Conservation (phyloP, 306 rosid species). For the Spatholobus suberectus region DNA sequence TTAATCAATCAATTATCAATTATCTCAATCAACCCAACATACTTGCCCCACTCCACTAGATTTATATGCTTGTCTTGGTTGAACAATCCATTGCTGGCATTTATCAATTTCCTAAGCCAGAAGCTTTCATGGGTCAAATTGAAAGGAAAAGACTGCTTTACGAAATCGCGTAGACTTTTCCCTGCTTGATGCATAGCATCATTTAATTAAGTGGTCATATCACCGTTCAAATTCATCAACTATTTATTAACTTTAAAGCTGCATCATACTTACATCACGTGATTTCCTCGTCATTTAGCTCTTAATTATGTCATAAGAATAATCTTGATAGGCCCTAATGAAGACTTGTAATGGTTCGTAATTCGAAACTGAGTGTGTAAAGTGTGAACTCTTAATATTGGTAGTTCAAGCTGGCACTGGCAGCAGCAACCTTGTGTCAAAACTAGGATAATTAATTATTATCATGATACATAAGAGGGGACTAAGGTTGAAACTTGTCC, state of each 20-base stretch:
- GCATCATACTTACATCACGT: conserved; percentile 29
- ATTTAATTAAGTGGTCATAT: conserved; percentile 31
- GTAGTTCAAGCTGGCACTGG: conserved; percentile 27
- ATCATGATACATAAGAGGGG: conserved; percentile 15
- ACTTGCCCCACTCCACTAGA: conserved; percentile 43
- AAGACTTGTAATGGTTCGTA: background rate
- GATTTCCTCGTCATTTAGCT: conserved; percentile 33
- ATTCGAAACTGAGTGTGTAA: background rate
- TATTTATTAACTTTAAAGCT: conserved; percentile 33
- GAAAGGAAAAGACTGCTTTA: conserved; percentile 42
- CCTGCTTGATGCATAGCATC: conserved; percentile 30
- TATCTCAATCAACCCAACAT: conserved; percentile 51
- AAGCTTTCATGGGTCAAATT: conserved; percentile 43
- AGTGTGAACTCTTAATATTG: background rate
- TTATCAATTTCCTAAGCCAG: conserved; percentile 44
- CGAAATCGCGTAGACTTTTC: conserved; percentile 36
- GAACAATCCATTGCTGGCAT: conserved; percentile 44
- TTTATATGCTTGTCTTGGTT: conserved; percentile 46
- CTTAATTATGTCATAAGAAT: conserved; percentile 26
- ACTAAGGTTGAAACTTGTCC: conserved; percentile 42
- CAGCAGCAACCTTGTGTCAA: conserved; percentile 18
- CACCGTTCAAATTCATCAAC: conserved; percentile 39
- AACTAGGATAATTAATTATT: conserved; percentile 27
- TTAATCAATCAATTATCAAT: conserved; percentile 52
- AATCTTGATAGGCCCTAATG: background rate